phyloP scores from a whole-genome alignment of 2,329 filamentous ascomycete species.

The Mycogone perniciosa region DNA sequence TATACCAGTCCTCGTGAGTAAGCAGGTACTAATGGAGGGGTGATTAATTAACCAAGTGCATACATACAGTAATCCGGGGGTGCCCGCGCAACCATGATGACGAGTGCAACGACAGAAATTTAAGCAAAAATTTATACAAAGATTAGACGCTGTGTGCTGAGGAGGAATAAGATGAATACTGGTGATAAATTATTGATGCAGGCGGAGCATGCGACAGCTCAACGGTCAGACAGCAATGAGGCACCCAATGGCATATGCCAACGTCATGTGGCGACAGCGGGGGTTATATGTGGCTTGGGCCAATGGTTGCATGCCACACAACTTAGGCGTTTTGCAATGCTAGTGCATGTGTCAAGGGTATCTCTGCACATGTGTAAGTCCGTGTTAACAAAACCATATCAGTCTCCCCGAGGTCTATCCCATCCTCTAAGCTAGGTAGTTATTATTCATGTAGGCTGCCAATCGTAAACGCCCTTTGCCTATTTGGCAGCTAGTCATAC shows the following conservation, averaged over 20 bases:
- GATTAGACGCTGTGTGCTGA: not conserved
- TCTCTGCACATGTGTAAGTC: no score
- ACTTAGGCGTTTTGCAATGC: no score
- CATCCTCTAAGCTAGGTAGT: no score
- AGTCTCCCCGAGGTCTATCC: no score
- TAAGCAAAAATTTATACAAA: not conserved
- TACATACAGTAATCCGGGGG: slow-evolving; percentile 55
- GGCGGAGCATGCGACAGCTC: no score
- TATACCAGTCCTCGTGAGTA: slow-evolving; percentile 27
- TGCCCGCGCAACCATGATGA: slow-evolving; percentile 31
- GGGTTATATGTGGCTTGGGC: slow-evolving; percentile 22
- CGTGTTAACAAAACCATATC: no score
- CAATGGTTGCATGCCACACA: not conserved
- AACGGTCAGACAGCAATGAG: not conserved
- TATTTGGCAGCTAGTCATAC: not conserved
- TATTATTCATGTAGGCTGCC: no score
- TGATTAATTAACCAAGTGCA: not conserved
- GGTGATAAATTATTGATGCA: not conserved
- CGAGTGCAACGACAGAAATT: not conserved
- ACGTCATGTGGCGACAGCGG: slow-evolving; percentile 37
- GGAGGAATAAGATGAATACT: not conserved
- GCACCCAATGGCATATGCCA: slow-evolving; percentile 17
- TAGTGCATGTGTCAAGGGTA: no score
- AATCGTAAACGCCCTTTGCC: not conserved
- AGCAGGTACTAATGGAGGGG: not conserved